Base-by-base conservation (phyloP, 2,329 filamentous ascomycete genomes). In the Rachicladosporium sp. region DNA sequence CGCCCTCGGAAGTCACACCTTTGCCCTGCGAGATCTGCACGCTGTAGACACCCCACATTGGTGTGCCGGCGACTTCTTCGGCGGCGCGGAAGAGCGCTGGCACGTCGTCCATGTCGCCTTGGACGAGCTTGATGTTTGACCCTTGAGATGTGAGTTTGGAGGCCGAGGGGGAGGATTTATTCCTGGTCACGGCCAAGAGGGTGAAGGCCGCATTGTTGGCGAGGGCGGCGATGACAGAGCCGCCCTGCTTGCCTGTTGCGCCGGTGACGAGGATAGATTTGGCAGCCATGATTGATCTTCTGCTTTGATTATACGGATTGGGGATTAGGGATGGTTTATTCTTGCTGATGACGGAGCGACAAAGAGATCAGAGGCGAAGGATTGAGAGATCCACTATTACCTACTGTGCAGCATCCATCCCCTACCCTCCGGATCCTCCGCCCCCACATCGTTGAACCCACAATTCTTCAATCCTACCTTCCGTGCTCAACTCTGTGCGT, bases 181-280 rank as follows among this genome's bases (percentile, higher is more conserved):
- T 63, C 41, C 75, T 67, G 2, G 73, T 78, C 15, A 77, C 60
- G 6, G 74, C 75, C 7, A 75, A 61, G 32, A 78, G 73, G 10
- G 69, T 60, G 43, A 71, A 66, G 11, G 53, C 45, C 42, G 57
- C 46, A 37, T 54, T 52, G 45, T 46, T 49, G 34, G 47, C 46
- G 21, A 67, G 57, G 39, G 63, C 58, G 21, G 59, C 53, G 38
- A 68, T 55, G 33, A 67, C 60, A 10, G 62, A 54, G 33, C 63
- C 62, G 43, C 65, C 65, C 47, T 68, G 65, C 46, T 67, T 66
- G 43, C 65, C 65, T 2, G 65, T 68, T 4, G 63, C 64, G 33
- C 65, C 65, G 33, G 62, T 66, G 42, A 68, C 54, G 41, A 68
- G 61, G 32, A 67, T 59, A 15, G 53, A 50, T 50, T 64, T 65